A percentile compares a stretch with the other conserved stretches of the same genome.
These are phyloP conservation scores for Fusarium sambucinum DNA, from an alignment of 2,329 filamentous ascomycete species.

Conservation along the genomic window DNA sequence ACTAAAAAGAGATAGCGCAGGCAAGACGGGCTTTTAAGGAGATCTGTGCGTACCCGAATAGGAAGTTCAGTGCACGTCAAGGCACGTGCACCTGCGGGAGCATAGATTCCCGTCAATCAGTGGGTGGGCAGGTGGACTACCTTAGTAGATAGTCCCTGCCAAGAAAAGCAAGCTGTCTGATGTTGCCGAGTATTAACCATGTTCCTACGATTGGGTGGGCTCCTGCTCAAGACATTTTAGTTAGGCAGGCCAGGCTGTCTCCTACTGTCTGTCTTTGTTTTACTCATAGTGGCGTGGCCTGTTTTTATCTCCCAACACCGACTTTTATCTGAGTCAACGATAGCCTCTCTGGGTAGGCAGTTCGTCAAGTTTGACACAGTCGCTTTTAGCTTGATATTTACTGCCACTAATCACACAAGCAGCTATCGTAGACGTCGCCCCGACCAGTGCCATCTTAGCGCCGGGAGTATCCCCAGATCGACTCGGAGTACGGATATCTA, in stretches of 20 bases:
- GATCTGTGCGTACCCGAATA: conserved; percentile 33
- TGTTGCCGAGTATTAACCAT: background rate
- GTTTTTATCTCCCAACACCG: background rate
- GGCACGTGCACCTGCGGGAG: conserved; percentile 43
- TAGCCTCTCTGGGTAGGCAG: background rate
- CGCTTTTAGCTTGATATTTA: conserved; percentile 5
- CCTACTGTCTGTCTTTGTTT: background rate
- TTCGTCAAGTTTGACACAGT: background rate
- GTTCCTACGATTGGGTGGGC: background rate
- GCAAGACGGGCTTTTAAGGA: conserved; percentile 14
- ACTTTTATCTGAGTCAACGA: conserved; percentile 7
- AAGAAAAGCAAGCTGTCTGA: conserved; percentile 33
- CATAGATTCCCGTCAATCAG: conserved; percentile 41
- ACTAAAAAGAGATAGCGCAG: conserved; percentile 32
- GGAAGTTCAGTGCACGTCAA: conserved; percentile 31
- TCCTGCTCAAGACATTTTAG: background rate
- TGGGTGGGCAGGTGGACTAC: conserved; percentile 4
- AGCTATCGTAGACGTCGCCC: conserved; percentile 23
- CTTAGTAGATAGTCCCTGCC: conserved; percentile 30
- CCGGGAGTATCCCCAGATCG: conserved; percentile 42
- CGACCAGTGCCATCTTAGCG: conserved; percentile 34
- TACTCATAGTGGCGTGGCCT: background rate
- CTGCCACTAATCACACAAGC: conserved; percentile 5
- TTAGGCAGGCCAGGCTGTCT: background rate
- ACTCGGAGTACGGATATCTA: conserved; percentile 26